Evolutionary conservation across 371 early-diverging fungal species (phyloP), one percentile per base, ranked within the genome.

Genomic region (Mortierella sp.): DNA sequence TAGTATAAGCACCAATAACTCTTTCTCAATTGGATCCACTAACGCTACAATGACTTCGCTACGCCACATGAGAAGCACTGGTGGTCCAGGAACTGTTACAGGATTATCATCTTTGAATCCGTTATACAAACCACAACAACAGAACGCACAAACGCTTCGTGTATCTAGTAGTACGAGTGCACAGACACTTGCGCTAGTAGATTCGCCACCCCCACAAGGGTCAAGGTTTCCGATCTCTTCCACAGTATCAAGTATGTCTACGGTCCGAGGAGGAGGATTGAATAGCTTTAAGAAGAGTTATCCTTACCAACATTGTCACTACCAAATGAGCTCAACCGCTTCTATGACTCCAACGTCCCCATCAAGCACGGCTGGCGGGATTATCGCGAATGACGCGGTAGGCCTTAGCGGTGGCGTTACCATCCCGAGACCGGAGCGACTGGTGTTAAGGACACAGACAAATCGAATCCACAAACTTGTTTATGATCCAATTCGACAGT

Each of bases 361-460:
- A 15, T 33, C 55, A 40, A 68, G 70, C 22, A 43, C 43, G 38
- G 50, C 38, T 16, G 67, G 64, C 0, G 58, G 3, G 0, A 33
- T 50, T 3, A 43, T 58, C 1, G n/a, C 13, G n/a, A 47, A 47
- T n/a, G 57, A 52, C 7, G 33, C 13, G 33, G 19, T 28, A 13
- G 32, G 41, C 6, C 7, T 15, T 45, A 33, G 48, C 22, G 22
- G 33, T 40, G n/a, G 16, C 24, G 65, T 52, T 24, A 58, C 36
- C 10, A 36, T 69, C 13, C 67, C 69, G 10, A 47, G 76, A 5
- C 81, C 76, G 0, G 81, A 81, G 53, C 45, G 81, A 43, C 47
- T 81, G 33, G 72, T 81, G 32, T 33, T 81, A 57, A 59, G 81
- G 55, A 81, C 76, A 15, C 81, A 81, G 67, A 69, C 72, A 13